Percentiles rank a stretch among this genome's conserved stretches.
Evolutionary conservation across 768 basidiomycete species (phyloP).

Genomic region (Arthromyces matolae): DNA sequence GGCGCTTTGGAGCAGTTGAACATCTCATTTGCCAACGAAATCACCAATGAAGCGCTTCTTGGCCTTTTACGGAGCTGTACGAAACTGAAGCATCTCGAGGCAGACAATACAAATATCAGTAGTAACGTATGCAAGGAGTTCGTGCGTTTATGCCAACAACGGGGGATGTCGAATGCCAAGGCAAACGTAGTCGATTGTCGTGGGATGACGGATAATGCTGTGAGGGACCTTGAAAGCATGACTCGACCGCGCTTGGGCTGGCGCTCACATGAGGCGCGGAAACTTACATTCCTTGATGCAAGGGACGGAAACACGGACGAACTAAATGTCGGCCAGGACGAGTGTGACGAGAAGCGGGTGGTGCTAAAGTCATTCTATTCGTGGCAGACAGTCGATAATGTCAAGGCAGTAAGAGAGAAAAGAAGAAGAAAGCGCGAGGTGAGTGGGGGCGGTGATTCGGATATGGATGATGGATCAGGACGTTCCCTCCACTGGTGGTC

Average conservation of each 20-base stretch:
- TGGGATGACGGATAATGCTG: slow-evolving; percentile 52
- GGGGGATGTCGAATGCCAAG: slow-evolving; percentile 46
- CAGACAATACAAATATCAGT: slow-evolving; percentile 75
- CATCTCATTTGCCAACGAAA: slow-evolving; percentile 60
- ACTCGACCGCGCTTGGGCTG: slow-evolving; percentile 73
- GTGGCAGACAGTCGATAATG: slow-evolving; percentile 83
- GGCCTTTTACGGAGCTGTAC: slow-evolving; percentile 62
- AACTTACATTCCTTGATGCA: slow-evolving; percentile 66
- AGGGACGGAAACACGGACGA: slow-evolving; percentile 61
- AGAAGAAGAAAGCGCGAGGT: slow-evolving; percentile 51
- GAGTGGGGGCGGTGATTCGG: slow-evolving; percentile 33
- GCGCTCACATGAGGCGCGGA: slow-evolving; percentile 70
- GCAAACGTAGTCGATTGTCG: slow-evolving; percentile 78
- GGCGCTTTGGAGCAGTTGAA: slow-evolving; percentile 68
- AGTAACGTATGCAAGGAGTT: slow-evolving; percentile 63
- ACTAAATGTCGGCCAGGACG: slow-evolving; percentile 70
- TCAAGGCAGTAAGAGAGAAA: slow-evolving; percentile 63
- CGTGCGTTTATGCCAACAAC: slow-evolving; percentile 48
- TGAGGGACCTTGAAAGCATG: slow-evolving; percentile 55
- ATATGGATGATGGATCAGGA: slow-evolving; percentile 20
- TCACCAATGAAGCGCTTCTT: slow-evolving; percentile 63
- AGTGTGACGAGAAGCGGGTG: slow-evolving; percentile 70
- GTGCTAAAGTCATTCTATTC: slow-evolving; percentile 83
- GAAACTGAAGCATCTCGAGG: slow-evolving; percentile 64
- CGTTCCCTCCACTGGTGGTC: slow-evolving; percentile 50